Conservation (phyloP, 371 early-diverging fungal species). For the Blakeslea trispora region DNA sequence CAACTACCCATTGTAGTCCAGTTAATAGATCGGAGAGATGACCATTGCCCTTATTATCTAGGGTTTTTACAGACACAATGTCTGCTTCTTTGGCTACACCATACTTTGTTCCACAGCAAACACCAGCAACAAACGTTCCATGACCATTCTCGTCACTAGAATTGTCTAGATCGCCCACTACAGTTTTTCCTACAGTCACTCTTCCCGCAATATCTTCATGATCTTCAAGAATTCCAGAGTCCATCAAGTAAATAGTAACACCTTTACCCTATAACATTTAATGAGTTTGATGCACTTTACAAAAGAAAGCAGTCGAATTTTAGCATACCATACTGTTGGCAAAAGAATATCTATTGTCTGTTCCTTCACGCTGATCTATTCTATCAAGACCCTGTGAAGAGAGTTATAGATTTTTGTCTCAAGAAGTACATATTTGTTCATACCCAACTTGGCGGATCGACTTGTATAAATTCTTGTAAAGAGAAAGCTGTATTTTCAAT, state of each 20-base stretch:
- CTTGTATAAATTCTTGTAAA: constrained; percentile 46
- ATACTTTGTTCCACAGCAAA: constrained; percentile 57
- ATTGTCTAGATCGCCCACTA: constrained; percentile 30
- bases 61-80: constrained; percentile 65
- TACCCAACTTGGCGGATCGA: constrained; percentile 51
- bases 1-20: constrained; percentile 66
- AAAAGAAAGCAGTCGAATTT: background rate
- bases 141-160: constrained; percentile 39
- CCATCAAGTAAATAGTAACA: constrained; percentile 42
- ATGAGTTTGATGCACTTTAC: too few species aligned
- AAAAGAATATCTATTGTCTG: constrained; percentile 39
- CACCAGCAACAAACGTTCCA: constrained; percentile 69
- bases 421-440: background rate
- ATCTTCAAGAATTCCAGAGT: constrained; percentile 35
- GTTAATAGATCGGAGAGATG: constrained; percentile 58
- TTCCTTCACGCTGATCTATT: constrained; percentile 46
- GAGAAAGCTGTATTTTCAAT: constrained; percentile 41
- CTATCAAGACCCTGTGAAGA: constrained; percentile 39
- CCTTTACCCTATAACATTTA: constrained; percentile 26
- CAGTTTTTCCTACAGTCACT: constrained; percentile 33
- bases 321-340: constrained; percentile 30
- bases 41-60: constrained; percentile 55
- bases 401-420: background rate
- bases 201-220: constrained; percentile 44
- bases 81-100: constrained; percentile 65